These are phyloP conservation scores for Arabis hirsuta DNA, from an alignment of 345 rosid species.

Conservation along the genomic window DNA sequence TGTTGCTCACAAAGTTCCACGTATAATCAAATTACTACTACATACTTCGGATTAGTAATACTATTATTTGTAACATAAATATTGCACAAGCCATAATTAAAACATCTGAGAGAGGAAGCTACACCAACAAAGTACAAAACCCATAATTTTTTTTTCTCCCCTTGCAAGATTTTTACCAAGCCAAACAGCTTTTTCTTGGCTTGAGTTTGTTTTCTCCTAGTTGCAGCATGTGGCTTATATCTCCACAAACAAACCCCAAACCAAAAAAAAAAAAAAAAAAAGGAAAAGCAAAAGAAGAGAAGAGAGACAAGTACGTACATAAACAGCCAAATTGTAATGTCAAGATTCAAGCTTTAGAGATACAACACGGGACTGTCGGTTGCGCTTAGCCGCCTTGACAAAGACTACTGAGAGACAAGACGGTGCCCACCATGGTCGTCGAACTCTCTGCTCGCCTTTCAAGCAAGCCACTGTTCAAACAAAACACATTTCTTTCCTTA, in stretches of 20 bases:
- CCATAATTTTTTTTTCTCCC: conserved; percentile 10
- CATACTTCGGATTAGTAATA: conserved; percentile 1
- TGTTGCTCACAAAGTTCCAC: background rate
- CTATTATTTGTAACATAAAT: conserved; percentile 26
- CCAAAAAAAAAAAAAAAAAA: conserved; percentile 5
- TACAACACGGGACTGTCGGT: conserved; percentile 95
- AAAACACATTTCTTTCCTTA: conserved; percentile 2
- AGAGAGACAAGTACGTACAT: conserved; percentile 60
- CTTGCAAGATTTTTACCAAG: conserved; percentile 39
- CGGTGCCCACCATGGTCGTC: conserved; percentile 99
- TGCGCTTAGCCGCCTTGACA: conserved; percentile 86
- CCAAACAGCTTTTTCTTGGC: conserved; percentile 32
- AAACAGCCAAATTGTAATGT: conserved; percentile 48
- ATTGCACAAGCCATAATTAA: conserved; percentile 33
- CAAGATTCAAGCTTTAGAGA: conserved; percentile 97
- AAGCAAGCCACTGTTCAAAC: conserved; percentile 80
- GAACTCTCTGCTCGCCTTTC: conserved; percentile 95
- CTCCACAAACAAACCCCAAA: conserved; percentile 41
- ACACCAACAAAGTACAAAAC: conserved; percentile 45
- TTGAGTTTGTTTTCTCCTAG: conserved; percentile 43
- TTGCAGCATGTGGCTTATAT: conserved; percentile 34
- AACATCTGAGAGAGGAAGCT: conserved; percentile 37
- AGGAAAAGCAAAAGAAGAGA: conserved; percentile 14
- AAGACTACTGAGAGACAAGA: conserved; percentile 83
- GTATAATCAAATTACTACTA: conserved; percentile 12